Evolutionary conservation across 1,284 basidiomycete genomes (phyloP), one percentile per base, ranked within the genome.

Genomic region (Pseudozyma flocculosa): DNA sequence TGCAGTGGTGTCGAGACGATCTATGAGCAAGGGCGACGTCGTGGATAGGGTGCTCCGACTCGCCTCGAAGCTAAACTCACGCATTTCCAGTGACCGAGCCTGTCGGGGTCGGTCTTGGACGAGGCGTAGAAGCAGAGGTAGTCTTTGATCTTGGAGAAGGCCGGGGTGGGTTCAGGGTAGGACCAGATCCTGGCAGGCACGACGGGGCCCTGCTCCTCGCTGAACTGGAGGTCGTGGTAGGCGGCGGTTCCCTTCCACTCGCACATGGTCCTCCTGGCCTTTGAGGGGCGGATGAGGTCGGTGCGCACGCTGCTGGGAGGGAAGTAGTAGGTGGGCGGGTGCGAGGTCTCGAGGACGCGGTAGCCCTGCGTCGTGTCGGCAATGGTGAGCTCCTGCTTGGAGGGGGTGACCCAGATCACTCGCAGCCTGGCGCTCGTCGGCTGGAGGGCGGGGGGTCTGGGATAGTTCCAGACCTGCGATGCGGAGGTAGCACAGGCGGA

Each of bases 61-160:
- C 4, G 7, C 10, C 15, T 34, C 4, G 32, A 9, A 13, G 8
- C 11, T 3, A 3, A n/a, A 69, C 67, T 26, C 43, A 68, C 60
- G 50, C 67, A 72, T 46, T 56, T 63, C 70, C 72, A 73, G 3
- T 48, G 53, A 17, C 69, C 69, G 19, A 72, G 58, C 15, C 44
- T 58, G 13, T 64, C 53, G 7, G 58, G 14, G 36, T 73, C 67
- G 13, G 61, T 70, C 46, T 58, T 51, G 36, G 55, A 54, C 22
- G 73, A 69, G 3, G 72, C 63, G 49, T 76, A 76, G 58, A 76
- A 76, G 51, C 73, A 68, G 29, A 75, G 58, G 41, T 72, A 70
- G 47, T 75, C 73, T 41, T 71, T 72, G 51, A 76, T 67, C 8
- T 49, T 34, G n/a, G 50, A 48, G 29, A 71, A 72, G 9, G 23